Conservation (phyloP, 805 yeast genomes). For the Starmerella stigmatis region DNA sequence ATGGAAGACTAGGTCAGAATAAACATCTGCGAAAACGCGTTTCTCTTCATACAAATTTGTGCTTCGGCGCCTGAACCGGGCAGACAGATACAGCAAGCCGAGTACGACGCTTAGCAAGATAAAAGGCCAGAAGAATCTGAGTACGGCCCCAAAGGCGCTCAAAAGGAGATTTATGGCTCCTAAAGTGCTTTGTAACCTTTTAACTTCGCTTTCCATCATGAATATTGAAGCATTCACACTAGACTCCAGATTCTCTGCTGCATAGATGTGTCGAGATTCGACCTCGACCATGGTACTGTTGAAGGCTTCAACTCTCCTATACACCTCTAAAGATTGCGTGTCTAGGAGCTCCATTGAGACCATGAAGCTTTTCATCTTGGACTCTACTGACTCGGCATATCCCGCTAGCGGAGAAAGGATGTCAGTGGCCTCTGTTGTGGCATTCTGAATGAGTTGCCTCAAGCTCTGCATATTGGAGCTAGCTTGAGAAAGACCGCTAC, state of each 20-base stretch:
- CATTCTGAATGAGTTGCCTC: background rate
- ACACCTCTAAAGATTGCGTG: background rate
- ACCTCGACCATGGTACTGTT: background rate
- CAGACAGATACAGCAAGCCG: background rate
- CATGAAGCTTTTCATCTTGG: background rate
- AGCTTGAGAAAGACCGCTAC: too few species aligned
- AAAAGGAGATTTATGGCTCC: background rate
- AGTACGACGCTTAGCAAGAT: background rate
- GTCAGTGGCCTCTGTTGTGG: background rate
- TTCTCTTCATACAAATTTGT: too few species aligned
- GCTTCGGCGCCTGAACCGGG: background rate
- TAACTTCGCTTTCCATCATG: background rate
- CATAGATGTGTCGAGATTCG: background rate
- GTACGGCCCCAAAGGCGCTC: background rate
- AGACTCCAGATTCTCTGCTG: conserved; percentile 1
- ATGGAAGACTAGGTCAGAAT: too few species aligned
- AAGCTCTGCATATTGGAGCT: too few species aligned
- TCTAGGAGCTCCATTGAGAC: background rate
- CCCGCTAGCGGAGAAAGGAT: background rate
- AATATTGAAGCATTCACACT: background rate
- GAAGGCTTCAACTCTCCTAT: background rate
- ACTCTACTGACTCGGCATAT: background rate
- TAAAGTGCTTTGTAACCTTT: background rate
- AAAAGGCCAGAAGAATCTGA: background rate
- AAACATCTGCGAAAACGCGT: too few species aligned